These are phyloP conservation scores for Cercospora beticola DNA, from an alignment of 2,329 filamentous ascomycete genomes.

Conservation along the genomic window DNA sequence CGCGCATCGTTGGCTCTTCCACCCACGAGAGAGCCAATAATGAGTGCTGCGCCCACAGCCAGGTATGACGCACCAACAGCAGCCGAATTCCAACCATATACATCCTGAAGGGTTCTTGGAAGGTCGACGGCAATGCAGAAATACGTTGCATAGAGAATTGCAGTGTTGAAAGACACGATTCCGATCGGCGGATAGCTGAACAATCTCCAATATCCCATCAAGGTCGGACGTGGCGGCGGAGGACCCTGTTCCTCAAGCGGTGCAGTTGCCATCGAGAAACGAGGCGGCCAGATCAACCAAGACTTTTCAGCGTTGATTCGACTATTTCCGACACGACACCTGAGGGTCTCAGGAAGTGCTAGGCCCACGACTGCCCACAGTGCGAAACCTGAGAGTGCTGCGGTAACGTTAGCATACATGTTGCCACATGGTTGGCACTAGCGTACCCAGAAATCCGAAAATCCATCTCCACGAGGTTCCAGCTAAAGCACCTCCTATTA, in stretches of 20 bases:
- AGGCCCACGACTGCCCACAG: not conserved
- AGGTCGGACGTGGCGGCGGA: constrained; percentile 7
- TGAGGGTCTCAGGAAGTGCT: constrained; percentile 6
- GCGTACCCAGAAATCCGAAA: not conserved
- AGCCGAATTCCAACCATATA: constrained; percentile 5
- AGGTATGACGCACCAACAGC: constrained; percentile 11
- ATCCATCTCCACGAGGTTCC: constrained; percentile 12
- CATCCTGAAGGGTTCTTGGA: not conserved
- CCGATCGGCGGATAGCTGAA: constrained; percentile 14
- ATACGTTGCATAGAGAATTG: constrained; percentile 17
- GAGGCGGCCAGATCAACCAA: constrained; percentile 10
- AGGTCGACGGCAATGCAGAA: constrained; percentile 14
- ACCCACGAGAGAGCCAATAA: constrained; percentile 12
- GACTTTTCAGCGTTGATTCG: constrained; percentile 3
- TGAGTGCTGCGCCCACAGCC: constrained; percentile 8
- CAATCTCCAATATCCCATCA: constrained; percentile 10
- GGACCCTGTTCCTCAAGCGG: constrained; percentile 1
- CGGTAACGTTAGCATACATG: too few species aligned
- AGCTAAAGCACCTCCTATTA: constrained; percentile 8
- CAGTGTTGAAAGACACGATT: constrained; percentile 16
- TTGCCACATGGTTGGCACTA: too few species aligned
- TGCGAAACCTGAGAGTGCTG: not conserved
- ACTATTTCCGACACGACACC: constrained; percentile 10
- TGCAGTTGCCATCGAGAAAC: not conserved
- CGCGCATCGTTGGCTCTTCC: constrained; percentile 8